Conservation (phyloP, 1,284 basidiomycete genomes). For the Fistulina hepatica region DNA sequence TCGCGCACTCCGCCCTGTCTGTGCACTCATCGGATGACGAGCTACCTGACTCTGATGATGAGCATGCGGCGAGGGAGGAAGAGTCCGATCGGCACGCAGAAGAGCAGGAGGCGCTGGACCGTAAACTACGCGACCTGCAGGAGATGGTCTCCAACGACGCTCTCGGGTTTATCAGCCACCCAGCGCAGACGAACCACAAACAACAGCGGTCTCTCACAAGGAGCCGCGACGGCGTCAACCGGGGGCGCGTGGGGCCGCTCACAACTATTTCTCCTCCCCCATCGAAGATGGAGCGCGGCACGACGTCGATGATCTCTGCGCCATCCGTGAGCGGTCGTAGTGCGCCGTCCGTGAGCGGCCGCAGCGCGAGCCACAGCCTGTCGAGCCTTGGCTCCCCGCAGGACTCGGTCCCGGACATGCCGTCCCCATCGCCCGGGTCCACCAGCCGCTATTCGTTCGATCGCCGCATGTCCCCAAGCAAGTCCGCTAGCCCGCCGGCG, state of each 20-base stretch:
- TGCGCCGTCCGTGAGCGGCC: slow-evolving; percentile 29
- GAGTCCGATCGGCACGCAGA: slow-evolving; percentile 55
- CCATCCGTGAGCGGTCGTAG: slow-evolving; percentile 26
- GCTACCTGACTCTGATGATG: slow-evolving; percentile 43
- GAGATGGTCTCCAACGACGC: slow-evolving; percentile 60
- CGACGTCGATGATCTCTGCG: slow-evolving; percentile 26
- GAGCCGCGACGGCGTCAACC: slow-evolving; percentile 28
- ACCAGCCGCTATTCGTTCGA: slow-evolving; percentile 37
- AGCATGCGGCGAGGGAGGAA: slow-evolving; percentile 48
- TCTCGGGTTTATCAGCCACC: slow-evolving; percentile 50
- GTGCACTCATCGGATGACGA: slow-evolving; percentile 38
- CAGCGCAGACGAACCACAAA: background rate
- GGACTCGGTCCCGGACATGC: slow-evolving; percentile 67
- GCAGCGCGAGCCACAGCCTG: slow-evolving; percentile 57
- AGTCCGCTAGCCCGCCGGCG: slow-evolving; percentile 50
- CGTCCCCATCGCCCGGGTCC: slow-evolving; percentile 49
- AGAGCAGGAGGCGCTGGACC: slow-evolving; percentile 52
- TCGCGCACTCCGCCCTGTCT: slow-evolving; percentile 11
- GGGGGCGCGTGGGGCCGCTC: slow-evolving; percentile 35
- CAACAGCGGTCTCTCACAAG: slow-evolving; percentile 14
- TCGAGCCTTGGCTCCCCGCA: slow-evolving; percentile 61
- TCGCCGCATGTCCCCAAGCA: slow-evolving; percentile 41
- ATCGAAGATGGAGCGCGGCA: slow-evolving; percentile 25
- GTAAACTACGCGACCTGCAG: slow-evolving; percentile 55
- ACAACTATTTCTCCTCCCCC: slow-evolving; percentile 24